These are phyloP conservation scores for Dothideomycetes sp. DNA, from an alignment of 2,329 filamentous ascomycete species.

Conservation along the genomic window DNA sequence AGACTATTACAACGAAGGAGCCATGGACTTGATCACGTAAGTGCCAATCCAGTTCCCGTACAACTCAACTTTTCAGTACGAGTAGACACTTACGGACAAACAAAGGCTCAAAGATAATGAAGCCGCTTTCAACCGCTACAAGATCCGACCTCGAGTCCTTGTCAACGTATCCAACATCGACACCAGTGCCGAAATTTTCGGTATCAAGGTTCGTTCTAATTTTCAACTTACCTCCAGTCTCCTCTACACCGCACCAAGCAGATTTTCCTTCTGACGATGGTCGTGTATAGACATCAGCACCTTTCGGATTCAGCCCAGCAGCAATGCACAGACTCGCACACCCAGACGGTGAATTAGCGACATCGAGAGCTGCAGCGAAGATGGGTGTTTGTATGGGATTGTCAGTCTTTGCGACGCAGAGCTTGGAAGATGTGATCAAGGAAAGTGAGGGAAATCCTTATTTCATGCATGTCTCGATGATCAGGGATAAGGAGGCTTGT, in stretches of 20 bases:
- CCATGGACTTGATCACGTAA: slow-evolving; percentile 14
- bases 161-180: slow-evolving; percentile 22
- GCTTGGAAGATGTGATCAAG: slow-evolving; percentile 36
- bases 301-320: slow-evolving; percentile 41
- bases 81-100: neutral
- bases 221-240: no score
- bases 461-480: slow-evolving; percentile 42
- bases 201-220: slow-evolving; percentile 20
- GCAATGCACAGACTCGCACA: slow-evolving; percentile 41
- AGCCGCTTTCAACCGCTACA: slow-evolving; percentile 35
- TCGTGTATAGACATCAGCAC: slow-evolving; percentile 17
- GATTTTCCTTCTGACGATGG: neutral
- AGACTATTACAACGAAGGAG: slow-evolving; percentile 18
- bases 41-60: neutral
- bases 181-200: slow-evolving; percentile 34
- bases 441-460: slow-evolving; percentile 26
- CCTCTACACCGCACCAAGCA: neutral
- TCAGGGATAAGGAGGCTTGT: slow-evolving; percentile 34
- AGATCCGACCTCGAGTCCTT: slow-evolving; percentile 24
- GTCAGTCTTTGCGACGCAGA: slow-evolving; percentile 35
- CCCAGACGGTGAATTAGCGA: slow-evolving; percentile 38
- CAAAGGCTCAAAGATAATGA: slow-evolving; percentile 29
- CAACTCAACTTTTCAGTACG: neutral
- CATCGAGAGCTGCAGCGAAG: slow-evolving; percentile 34
- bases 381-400: slow-evolving; percentile 35